Conservation (phyloP, 148 eudicot genomes). For the Persicaria maculosa region DNA sequence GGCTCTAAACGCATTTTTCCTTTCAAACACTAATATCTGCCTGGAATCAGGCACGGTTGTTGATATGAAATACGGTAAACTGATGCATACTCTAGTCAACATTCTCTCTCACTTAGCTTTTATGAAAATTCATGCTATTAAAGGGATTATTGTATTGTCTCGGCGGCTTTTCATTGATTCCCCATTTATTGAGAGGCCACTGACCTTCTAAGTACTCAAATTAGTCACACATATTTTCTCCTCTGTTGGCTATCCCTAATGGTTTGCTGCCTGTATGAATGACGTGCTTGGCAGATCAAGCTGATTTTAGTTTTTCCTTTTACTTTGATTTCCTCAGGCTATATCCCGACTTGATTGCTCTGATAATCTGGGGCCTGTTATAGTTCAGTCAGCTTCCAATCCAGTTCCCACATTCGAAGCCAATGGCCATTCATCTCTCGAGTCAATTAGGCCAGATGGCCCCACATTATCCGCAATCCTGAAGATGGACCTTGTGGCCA, state of each 20-base stretch:
- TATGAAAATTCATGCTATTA: no score
- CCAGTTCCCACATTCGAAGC: not conserved
- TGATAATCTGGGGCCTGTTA: not conserved
- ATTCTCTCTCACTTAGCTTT: not conserved
- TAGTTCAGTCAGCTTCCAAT: not conserved
- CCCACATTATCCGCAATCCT: conserved; percentile 52
- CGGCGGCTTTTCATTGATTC: not conserved
- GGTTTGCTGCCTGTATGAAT: no score
- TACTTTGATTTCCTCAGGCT: not conserved
- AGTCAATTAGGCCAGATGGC: not conserved
- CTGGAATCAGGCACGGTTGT: not conserved
- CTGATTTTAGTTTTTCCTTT: not conserved
- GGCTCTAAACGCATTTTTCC: not conserved
- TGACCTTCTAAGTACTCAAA: no score
- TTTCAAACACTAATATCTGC: not conserved
- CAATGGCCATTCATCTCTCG: not conserved
- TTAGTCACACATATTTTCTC: no score
- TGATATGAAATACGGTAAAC: not conserved
- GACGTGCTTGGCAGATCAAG: not conserved
- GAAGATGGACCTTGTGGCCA: conserved; percentile 56
- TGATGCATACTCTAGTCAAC: no score
- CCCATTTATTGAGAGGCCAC: not conserved
- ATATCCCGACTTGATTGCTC: not conserved
- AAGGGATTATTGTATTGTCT: not conserved
- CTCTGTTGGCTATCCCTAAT: no score